These are phyloP conservation scores for Fusarium guadeloupense DNA, from an alignment of 2,329 filamentous ascomycete genomes.

Conservation along the genomic window DNA sequence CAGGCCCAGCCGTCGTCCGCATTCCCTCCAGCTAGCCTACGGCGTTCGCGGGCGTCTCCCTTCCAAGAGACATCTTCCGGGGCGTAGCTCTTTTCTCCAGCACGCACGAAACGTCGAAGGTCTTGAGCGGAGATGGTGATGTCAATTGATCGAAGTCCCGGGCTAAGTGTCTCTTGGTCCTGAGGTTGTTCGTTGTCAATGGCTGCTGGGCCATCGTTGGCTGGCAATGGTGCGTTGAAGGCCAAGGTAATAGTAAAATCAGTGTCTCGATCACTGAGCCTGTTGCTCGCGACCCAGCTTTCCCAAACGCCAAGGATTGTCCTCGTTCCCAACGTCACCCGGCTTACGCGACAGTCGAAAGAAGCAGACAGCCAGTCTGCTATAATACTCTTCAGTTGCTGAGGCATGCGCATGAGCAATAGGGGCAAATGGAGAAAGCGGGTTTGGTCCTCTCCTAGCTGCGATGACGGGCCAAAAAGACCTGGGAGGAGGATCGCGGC, in stretches of 20 bases:
- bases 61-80: conserved; percentile 40
- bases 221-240: conserved; percentile 55
- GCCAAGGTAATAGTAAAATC: conserved; percentile 63
- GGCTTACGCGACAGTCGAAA: conserved; percentile 66
- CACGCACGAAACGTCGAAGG: conserved; percentile 56
- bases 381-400: conserved; percentile 59
- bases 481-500: conserved; percentile 61
- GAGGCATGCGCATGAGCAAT: conserved; percentile 65
- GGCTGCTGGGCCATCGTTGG: not conserved
- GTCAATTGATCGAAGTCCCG: conserved; percentile 57
- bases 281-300: conserved; percentile 57
- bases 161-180: conserved; percentile 16
- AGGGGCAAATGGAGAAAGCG: conserved; percentile 61
- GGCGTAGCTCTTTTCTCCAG: conserved; percentile 45
- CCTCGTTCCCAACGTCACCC: conserved; percentile 60
- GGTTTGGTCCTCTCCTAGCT: conserved; percentile 2
- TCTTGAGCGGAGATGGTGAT: conserved; percentile 61
- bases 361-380: conserved; percentile 61
- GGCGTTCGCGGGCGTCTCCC: conserved; percentile 50
- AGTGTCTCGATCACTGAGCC: conserved; percentile 47
- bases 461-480: conserved; percentile 18
- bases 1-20: conserved; percentile 64
- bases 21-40: conserved; percentile 57
- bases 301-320: conserved; percentile 62
- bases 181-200: conserved; percentile 30